Evolutionary conservation across 352 stramenopile genomes (phyloP).

Genomic region (Globisporangium recalcitrans): DNA sequence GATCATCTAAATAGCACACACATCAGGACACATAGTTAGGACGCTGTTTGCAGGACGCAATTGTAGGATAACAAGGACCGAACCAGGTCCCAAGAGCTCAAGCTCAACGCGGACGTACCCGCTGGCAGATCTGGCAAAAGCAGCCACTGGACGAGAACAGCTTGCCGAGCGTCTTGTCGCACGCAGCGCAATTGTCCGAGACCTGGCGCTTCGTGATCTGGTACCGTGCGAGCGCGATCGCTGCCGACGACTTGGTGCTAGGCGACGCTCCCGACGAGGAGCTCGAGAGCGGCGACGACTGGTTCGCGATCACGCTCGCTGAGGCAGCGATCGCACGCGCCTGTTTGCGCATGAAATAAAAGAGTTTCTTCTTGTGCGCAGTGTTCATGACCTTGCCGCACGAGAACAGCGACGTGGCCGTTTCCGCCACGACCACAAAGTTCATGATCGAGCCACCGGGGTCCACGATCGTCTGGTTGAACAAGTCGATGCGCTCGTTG

Average conservation of each 20-base stretch:
- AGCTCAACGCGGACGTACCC: not conserved
- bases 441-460: constrained; percentile 28
- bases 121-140: constrained; percentile 23
- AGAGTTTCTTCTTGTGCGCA: constrained; percentile 49
- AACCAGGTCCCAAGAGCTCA: not conserved
- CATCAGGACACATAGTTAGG: not conserved
- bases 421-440: constrained; percentile 34
- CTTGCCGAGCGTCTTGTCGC: constrained; percentile 25
- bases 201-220: constrained; percentile 8
- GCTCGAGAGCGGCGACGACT: constrained; percentile 7
- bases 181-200: constrained; percentile 29
- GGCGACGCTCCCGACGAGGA: constrained; percentile 2
- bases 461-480: constrained; percentile 34
- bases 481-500: constrained; percentile 33
- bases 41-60: not conserved
- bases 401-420: constrained; percentile 21
- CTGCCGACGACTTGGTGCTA: constrained; percentile 12
- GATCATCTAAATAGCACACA: constrained; percentile 36
- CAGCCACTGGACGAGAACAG: constrained; percentile 29
- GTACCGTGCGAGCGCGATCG: not conserved
- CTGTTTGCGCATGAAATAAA: constrained; percentile 34
- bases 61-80: not conserved
- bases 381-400: constrained; percentile 30
- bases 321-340: constrained; percentile 11
- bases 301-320: not conserved